Base-by-base conservation (phyloP, 2,329 filamentous ascomycete genomes). In the Nigrospora osmanthi region DNA sequence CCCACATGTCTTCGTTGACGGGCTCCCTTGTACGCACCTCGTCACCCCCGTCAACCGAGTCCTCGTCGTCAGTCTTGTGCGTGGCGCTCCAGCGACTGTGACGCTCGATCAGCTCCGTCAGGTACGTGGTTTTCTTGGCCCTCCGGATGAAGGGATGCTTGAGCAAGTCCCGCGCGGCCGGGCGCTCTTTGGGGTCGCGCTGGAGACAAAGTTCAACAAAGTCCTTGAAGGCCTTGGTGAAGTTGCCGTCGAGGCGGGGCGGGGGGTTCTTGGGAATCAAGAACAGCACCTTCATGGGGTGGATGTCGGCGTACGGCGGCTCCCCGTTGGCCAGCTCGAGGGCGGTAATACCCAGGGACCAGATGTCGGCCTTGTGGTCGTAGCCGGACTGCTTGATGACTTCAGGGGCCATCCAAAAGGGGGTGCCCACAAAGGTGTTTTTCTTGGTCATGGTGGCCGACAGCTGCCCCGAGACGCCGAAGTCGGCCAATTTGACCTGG, bases 371-470 rank as follows among this genome's bases (percentile, higher is more conserved):
- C 69, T 96, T 96, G 69, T 95, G 89, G 64, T 96, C 91, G 70
- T 97, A 96, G 40, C 91, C 91, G 47, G 89, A 95, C 65, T 98
- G 91, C 69, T 95, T 95, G 65, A 98, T 98, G 45, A 97, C 91
- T 68, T 98, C 91, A 11, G 91, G 91, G 3, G 93, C 91, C 91
- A 98, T 98, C 93, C 93, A 98, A 63, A 97, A 98, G 1, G 93
- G 91, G 0, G 91, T 97, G 32, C 93, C 93, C 31, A 98, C 91
- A 64, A 97, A 98, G 0, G 91, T 97, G 62, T 97, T 97, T 71
- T 97, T 97, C 75, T 97, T 97, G 50, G 91, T 96, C 90, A 97
- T 97, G 41, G 91, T 98, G 7, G 91, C 91, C 11, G 91, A 94
- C 17, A 97, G 76, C 67, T 97, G 93, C 28, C 91, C 91, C 1